Evolutionary conservation across 2,329 filamentous ascomycete species (phyloP).

Genomic region (Rutstroemia sydowiana): DNA sequence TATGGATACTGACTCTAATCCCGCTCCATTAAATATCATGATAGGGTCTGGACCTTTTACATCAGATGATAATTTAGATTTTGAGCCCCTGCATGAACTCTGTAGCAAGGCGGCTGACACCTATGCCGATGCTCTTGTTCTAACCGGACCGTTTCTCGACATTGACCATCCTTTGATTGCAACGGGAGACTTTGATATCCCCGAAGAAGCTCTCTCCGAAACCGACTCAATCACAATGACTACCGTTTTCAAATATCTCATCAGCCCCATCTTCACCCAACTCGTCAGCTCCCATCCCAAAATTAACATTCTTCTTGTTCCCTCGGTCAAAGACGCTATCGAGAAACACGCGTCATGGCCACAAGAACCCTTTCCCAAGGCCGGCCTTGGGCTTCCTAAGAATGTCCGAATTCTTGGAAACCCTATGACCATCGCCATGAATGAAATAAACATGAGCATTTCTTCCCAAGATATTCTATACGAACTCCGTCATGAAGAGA

Average conservation of each 20-base stretch:
- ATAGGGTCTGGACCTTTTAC: slow-evolving; percentile 86
- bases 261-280: slow-evolving; percentile 64
- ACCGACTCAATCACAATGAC: slow-evolving; percentile 72
- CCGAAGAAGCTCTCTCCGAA: slow-evolving; percentile 58
- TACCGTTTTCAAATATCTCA: slow-evolving; percentile 75
- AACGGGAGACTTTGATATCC: slow-evolving; percentile 69
- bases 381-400: slow-evolving; percentile 72
- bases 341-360: slow-evolving; percentile 84
- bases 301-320: slow-evolving; percentile 74
- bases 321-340: slow-evolving; percentile 75
- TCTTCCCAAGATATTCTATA: slow-evolving; percentile 78
- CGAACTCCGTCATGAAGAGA: slow-evolving; percentile 72
- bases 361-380: slow-evolving; percentile 61
- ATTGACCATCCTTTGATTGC: slow-evolving; percentile 84
- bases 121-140: slow-evolving; percentile 69
- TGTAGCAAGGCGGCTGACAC: slow-evolving; percentile 69
- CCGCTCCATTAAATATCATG: slow-evolving; percentile 66
- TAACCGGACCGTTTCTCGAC: slow-evolving; percentile 86
- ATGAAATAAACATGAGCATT: slow-evolving; percentile 77
- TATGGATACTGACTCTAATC: slow-evolving; percentile 50
- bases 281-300: slow-evolving; percentile 65
- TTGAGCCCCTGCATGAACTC: slow-evolving; percentile 75
- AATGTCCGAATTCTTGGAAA: slow-evolving; percentile 75
- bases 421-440: slow-evolving; percentile 81
- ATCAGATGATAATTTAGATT: slow-evolving; percentile 84